Evolutionary conservation across 2,329 filamentous ascomycete species (phyloP).

Genomic region (Colletotrichum salicis): DNA sequence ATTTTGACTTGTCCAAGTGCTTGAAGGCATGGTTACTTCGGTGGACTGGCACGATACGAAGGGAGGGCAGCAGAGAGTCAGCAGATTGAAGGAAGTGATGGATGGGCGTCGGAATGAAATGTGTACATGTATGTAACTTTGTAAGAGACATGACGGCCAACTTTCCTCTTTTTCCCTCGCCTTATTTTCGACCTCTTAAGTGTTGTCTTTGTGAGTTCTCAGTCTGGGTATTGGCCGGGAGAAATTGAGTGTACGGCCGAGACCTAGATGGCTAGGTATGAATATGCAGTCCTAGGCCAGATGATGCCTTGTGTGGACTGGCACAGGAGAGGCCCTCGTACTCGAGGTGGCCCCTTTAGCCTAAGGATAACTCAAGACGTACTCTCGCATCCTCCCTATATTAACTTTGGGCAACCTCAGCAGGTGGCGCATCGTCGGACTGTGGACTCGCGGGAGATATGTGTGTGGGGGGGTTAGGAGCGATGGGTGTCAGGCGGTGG

Average conservation of each 20-base stretch:
- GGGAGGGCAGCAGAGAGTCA: neutral
- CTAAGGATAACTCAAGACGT: no score
- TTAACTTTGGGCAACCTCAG: neutral
- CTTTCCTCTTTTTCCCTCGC: neutral
- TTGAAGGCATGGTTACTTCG: neutral
- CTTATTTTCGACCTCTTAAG: neutral
- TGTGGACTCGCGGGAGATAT: no score
- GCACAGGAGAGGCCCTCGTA: no score
- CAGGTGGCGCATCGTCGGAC: neutral
- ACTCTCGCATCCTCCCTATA: neutral
- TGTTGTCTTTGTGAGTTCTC: neutral
- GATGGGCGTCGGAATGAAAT: neutral
- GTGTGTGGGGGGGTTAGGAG: no score
- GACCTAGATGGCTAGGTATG: neutral
- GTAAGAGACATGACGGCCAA: slow-evolving; percentile 1
- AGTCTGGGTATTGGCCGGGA: neutral
- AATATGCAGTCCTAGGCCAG: no score
- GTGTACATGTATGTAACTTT: slow-evolving; percentile 17
- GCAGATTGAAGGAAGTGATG: neutral
- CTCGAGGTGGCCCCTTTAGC: no score
- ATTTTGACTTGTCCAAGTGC: neutral
- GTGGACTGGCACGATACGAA: neutral
- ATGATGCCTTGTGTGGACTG: neutral
- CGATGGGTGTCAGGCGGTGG: no score
- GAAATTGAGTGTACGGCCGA: neutral